Evolutionary conservation across 1,284 basidiomycete genomes (phyloP), one percentile per base, ranked within the genome.

Genomic region (Moniliophthora roreri): DNA sequence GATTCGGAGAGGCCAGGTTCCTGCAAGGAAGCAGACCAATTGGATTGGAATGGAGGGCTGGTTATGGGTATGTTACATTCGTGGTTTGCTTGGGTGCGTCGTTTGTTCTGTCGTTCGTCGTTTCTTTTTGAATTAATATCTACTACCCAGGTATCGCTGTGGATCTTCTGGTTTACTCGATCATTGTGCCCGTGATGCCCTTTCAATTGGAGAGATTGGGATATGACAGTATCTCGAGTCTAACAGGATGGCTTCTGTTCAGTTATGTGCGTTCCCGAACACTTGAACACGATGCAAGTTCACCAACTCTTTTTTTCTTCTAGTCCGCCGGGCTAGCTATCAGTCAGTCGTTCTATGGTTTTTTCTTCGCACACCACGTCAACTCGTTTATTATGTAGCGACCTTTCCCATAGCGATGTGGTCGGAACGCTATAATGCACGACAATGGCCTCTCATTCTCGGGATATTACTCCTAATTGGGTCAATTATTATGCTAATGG

Each of bases 101-200:
- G 21, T 4, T n/a, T 36, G 20, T 48, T 3, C 11, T 15, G 26
- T 16, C 18, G 4, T 8, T 32, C 5, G 18, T 24, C 13, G 15
- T 20, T n/a, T 45, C 36, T 15, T 16, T 9, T 13, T 34, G 1
- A 28, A 36, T 48, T 11, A 28, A 20, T 50, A 24, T 37, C 8
- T 1, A 35, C 13, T 32, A 40, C 51, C 20, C 48, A 88, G 87
- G 85, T 0, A 75, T 89, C 35, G 74, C 78, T 1, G 80, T 79
- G 0, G 87, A 89, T 63, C 62, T 86, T 0, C 69, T 88, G 15
- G 77, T 85, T 0, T 90, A 89, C 60, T 84, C 86, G 1, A 75
- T 86, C 44, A 80, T 89, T 46, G 82, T 88, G 23, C 89, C 90
- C 2, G 83, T 92, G 41, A 73, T 92, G 53, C 90, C 90, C 0